Evolutionary conservation across 495 filamentous ascomycete genomes (phyloP).

Genomic region (Glarea lozoyensis): DNA sequence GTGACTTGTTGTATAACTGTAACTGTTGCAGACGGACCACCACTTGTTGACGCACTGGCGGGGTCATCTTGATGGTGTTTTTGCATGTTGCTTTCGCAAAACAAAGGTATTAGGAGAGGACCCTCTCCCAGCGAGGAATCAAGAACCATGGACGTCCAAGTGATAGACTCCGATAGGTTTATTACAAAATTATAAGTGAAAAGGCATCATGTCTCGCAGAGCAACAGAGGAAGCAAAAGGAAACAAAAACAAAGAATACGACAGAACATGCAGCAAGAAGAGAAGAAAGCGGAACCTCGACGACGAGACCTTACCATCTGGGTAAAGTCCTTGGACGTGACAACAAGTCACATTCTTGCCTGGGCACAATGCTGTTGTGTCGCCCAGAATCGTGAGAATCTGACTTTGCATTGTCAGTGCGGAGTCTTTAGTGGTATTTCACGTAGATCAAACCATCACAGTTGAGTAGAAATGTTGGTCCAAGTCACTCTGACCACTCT

Average conservation of each 20-base stretch:
- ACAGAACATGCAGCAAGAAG: neutral
- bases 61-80: neutral
- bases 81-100: slow-evolving; percentile 9
- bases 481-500: no score
- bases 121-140: slow-evolving; percentile 17
- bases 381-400: no score
- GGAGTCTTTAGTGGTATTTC: no score
- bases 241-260: neutral
- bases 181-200: slow-evolving; percentile 4
- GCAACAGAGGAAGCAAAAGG: slow-evolving; percentile 2
- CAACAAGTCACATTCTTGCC: no score
- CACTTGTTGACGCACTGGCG: neutral
- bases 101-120: slow-evolving; percentile 1
- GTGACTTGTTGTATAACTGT: neutral
- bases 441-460: no score
- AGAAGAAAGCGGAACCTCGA: neutral
- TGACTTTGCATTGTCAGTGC: no score
- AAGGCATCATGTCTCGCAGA: slow-evolving; percentile 18
- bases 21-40: neutral
- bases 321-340: no score
- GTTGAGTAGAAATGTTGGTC: no score
- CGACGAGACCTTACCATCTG: neutral
- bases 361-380: no score
- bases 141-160: neutral
- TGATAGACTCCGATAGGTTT: neutral